Conservation (phyloP, 495 filamentous ascomycete species). For the Baudoinia panamericana region DNA sequence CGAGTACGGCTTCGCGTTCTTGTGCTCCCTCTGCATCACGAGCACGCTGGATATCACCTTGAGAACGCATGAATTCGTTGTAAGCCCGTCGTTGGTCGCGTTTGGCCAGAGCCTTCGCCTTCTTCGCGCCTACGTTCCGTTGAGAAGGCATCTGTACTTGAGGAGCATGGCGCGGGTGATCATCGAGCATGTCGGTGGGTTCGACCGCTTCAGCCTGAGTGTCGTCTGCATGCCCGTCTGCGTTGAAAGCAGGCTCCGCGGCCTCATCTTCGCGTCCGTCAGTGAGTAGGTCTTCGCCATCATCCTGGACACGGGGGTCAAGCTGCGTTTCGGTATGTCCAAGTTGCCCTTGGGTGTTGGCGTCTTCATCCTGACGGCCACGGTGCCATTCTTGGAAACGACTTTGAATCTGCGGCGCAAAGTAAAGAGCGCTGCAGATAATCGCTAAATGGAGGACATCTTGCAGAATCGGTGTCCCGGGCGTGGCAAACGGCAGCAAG, state of each 20-base stretch:
- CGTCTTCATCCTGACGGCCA: neutral
- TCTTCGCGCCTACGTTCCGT: constrained; percentile 36
- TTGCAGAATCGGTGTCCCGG: constrained; percentile 27
- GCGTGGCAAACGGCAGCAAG: constrained; percentile 30
- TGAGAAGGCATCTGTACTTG: constrained; percentile 12
- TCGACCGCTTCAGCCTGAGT: neutral
- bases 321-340: neutral
- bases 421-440: constrained; percentile 28
- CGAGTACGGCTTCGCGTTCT: constrained; percentile 30
- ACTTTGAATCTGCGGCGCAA: constrained; percentile 22
- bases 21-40: constrained; percentile 25
- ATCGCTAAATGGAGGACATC: constrained; percentile 28
- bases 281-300: neutral
- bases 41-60: constrained; percentile 30
- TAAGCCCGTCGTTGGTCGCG: constrained; percentile 38
- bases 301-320: neutral
- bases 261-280: neutral
- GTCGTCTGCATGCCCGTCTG: constrained; percentile 1
- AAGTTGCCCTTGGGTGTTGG: neutral
- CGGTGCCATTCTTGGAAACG: constrained; percentile 3
- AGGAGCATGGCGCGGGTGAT: neutral
- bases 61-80: constrained; percentile 34
- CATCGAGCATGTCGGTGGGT: neutral
- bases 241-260: neutral
- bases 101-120: constrained; percentile 35